Evolutionary conservation across 441 rosid genomes (phyloP).

Genomic region (Breynia disticha): DNA sequence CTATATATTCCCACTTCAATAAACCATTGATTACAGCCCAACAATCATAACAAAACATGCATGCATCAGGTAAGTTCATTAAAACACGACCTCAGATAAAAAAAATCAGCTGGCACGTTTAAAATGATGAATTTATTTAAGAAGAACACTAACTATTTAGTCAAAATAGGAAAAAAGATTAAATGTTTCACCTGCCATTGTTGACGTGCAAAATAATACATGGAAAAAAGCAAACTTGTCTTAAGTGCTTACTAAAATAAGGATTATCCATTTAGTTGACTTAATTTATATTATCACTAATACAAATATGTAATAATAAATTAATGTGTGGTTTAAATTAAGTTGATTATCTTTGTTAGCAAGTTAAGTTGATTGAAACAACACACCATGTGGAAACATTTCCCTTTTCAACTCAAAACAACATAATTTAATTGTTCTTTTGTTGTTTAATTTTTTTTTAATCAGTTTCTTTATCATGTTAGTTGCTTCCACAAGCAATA

Average conservation of each 20-base stretch:
- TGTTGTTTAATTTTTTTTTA: slow-evolving; percentile 11
- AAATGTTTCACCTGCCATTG: slow-evolving; percentile 16
- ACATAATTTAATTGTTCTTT: neutral
- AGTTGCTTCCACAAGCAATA: slow-evolving; percentile 3
- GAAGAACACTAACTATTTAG: neutral
- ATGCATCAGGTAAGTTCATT: too few relatives aligned
- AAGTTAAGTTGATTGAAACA: slow-evolving; percentile 30
- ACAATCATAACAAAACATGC: too few relatives aligned
- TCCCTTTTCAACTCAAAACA: neutral
- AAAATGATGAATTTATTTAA: neutral
- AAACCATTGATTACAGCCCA: too few relatives aligned
- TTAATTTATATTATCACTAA: slow-evolving; percentile 11
- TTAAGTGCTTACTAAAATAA: neutral
- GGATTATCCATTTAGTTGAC: slow-evolving; percentile 26
- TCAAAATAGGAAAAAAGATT: neutral
- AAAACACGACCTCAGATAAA: too few relatives aligned
- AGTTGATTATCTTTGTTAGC: slow-evolving; percentile 17
- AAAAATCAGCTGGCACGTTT: neutral
- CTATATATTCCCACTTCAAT: too few relatives aligned
- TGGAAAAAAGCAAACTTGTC: neutral
- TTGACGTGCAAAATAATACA: slow-evolving; percentile 11
- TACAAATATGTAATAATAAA: too few relatives aligned
- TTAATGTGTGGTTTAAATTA: neutral
- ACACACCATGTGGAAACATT: slow-evolving; percentile 19
- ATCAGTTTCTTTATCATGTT: slow-evolving; percentile 5